These are phyloP conservation scores for Colletotrichum godetiae DNA, from an alignment of 2,329 filamentous ascomycete genomes.

Conservation along the genomic window DNA sequence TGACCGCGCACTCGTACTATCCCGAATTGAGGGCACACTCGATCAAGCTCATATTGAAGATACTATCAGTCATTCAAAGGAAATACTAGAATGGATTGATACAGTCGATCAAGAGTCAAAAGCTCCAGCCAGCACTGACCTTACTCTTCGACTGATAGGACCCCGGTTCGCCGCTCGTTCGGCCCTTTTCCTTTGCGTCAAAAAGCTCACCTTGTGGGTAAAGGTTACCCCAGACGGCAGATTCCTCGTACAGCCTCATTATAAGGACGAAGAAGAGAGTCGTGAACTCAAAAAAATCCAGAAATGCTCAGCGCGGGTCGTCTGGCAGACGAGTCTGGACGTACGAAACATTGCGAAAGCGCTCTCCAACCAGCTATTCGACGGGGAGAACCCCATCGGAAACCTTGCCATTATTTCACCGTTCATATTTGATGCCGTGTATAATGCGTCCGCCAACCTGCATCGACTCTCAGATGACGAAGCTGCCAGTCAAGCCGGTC, in stretches of 20 bases:
- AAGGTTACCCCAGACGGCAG: neutral
- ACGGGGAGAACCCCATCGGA: neutral
- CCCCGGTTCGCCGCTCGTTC: neutral
- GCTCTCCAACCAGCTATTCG: neutral
- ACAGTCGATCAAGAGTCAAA: neutral
- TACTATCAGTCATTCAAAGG: neutral
- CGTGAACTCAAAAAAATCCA: neutral
- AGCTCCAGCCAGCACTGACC: neutral
- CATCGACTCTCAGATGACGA: neutral
- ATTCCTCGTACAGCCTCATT: neutral
- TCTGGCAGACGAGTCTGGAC: neutral
- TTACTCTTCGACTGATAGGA: neutral
- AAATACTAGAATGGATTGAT: neutral
- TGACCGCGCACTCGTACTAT: neutral
- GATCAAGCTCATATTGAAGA: neutral
- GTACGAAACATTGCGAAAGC: neutral
- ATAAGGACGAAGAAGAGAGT: neutral
- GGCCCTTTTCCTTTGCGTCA: neutral
- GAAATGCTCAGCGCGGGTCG: neutral
- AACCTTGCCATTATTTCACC: neutral
- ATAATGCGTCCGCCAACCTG: neutral
- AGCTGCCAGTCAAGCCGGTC: neutral
- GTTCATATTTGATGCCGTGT: neutral
- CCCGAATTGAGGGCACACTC: neutral
- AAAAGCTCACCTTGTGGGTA: neutral